Conservation (phyloP, 2,329 filamentous ascomycete genomes). For the Pseudogymnoascus sp. region DNA sequence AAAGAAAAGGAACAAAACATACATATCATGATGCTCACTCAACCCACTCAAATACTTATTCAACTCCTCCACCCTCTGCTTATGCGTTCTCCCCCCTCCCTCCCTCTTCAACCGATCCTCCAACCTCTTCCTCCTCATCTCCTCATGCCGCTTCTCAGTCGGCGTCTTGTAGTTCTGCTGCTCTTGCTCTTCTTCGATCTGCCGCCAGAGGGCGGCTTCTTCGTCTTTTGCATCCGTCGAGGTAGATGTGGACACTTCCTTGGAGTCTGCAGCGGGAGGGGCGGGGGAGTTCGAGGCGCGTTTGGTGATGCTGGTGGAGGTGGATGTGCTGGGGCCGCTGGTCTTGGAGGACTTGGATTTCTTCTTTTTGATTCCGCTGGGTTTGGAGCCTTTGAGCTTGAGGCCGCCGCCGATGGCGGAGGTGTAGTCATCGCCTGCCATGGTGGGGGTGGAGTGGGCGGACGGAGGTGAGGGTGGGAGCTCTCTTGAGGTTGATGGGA, state of each 20-base stretch:
- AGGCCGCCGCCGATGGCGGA: conserved; percentile 61
- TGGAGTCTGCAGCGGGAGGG: conserved; percentile 20
- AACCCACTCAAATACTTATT: conserved; percentile 88
- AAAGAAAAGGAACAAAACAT: conserved; percentile 26
- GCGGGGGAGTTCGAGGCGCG: background rate
- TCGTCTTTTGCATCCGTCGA: conserved; percentile 36
- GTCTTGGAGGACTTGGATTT: conserved; percentile 27
- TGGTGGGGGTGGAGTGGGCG: conserved; percentile 28
- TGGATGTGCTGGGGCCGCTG: background rate
- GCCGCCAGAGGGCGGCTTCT: conserved; percentile 34
- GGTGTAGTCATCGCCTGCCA: conserved; percentile 70
- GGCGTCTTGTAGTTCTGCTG: conserved; percentile 61
- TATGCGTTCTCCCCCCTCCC: conserved; percentile 81
- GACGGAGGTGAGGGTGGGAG: background rate
- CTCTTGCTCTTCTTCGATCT: conserved; percentile 26
- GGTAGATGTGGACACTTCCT: conserved; percentile 31
- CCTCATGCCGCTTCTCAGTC: conserved; percentile 72
- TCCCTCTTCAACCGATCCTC: conserved; percentile 61
- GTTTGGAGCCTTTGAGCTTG: conserved; percentile 69
- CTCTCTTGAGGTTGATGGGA: background rate
- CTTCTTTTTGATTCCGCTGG: conserved; percentile 57
- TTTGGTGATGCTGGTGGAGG: background rate
- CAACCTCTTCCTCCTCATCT: conserved; percentile 71
- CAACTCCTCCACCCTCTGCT: conserved; percentile 89
- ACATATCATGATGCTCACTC: conserved; percentile 98